phyloP scores from a whole-genome alignment of 371 early-diverging fungal species.

The Mucor plumbeus region DNA sequence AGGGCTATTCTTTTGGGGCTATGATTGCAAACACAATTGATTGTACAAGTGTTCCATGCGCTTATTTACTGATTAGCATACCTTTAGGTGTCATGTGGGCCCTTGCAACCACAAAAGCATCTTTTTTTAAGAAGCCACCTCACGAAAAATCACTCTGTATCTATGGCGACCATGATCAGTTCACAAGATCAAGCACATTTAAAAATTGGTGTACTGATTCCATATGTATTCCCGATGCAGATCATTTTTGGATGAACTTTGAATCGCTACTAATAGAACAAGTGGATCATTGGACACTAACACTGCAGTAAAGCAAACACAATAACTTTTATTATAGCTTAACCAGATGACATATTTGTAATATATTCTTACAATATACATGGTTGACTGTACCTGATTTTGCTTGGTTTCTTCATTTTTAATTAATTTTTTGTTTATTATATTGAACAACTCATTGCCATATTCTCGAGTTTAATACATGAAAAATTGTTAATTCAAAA shows the following conservation, averaged over 20 bases:
- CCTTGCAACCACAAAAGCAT: constrained; percentile 32
- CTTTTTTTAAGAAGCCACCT: constrained; percentile 34
- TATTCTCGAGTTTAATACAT: no score
- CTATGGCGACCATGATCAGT: constrained; percentile 48
- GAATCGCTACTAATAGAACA: constrained; percentile 21
- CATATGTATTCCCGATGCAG: constrained; percentile 30
- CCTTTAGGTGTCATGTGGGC: constrained; percentile 52
- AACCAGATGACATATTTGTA: no score
- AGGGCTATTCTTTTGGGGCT: constrained; percentile 58
- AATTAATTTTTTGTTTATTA: no score
- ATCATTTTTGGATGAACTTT: constrained; percentile 47
- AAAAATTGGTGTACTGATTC: constrained; percentile 32
- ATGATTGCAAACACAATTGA: constrained; percentile 50
- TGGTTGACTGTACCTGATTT: no score
- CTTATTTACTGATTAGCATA: constrained; percentile 45
- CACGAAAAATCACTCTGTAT: constrained; percentile 19
- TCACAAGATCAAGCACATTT: constrained; percentile 35
- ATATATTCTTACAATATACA: no score
- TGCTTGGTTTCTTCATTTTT: no score
- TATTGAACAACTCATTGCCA: no score
- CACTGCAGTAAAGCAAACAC: not conserved
- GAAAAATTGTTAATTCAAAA: no score
- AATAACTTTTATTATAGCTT: no score
- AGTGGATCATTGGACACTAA: constrained; percentile 18
- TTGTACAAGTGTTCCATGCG: constrained; percentile 19